These are phyloP conservation scores for Puya raimondii DNA, from an alignment of 176 grass and related monocot species.

Conservation along the genomic window DNA sequence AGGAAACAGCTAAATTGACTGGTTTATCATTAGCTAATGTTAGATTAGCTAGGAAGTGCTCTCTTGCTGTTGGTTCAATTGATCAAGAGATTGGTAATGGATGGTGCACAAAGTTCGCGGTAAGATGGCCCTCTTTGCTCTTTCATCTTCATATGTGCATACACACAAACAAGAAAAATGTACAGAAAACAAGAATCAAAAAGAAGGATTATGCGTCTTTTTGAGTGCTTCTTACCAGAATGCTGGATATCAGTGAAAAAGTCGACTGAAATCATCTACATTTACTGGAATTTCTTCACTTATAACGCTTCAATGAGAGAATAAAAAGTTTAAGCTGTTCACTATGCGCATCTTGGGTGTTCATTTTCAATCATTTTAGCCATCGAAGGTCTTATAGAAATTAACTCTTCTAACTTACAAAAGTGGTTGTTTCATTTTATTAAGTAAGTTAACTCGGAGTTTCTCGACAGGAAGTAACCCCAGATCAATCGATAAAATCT, in stretches of 20 bases:
- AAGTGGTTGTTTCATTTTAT: neutral
- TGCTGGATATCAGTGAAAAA: no score
- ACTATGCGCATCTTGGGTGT: neutral
- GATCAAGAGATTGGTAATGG: constrained; percentile 33
- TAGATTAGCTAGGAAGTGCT: constrained; percentile 58
- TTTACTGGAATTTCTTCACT: neutral
- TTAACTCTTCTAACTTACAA: no score
- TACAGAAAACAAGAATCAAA: no score
- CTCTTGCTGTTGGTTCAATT: constrained; percentile 48
- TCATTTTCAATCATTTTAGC: neutral
- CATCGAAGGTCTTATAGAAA: no score
- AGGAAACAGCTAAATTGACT: constrained; percentile 48
- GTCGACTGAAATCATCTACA: neutral
- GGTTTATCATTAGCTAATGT: constrained; percentile 53
- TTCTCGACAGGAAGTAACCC: constrained; percentile 49
- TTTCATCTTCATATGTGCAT: no score
- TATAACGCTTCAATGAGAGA: neutral
- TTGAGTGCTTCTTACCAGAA: no score
- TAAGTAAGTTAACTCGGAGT: neutral
- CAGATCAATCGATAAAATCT: constrained; percentile 33
- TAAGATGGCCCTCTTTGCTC: neutral
- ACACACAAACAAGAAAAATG: no score
- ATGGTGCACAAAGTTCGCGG: constrained; percentile 37
- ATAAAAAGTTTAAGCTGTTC: neutral
- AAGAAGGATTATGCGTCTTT: no score